Evolutionary conservation across 2,329 filamentous ascomycete species (phyloP), one percentile per base, ranked within the genome.

Genomic region (Fusarium denticulatum): DNA sequence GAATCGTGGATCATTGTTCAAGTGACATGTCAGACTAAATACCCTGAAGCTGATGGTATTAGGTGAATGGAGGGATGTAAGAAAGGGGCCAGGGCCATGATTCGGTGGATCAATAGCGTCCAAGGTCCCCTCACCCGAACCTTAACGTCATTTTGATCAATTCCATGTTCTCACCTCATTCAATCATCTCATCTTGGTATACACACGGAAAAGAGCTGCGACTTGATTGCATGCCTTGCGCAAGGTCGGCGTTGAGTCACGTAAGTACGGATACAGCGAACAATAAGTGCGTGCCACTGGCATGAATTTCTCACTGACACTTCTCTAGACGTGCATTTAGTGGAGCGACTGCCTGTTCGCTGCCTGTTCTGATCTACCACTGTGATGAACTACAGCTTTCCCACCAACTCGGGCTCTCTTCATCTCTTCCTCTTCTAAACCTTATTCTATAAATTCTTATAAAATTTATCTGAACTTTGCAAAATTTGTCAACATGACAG

Each of bases 281-380:
- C 11, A 28, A 22, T 22, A 22, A 24, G 5, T 28, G 22, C 13
- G 39, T 32, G 40, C 26, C 13, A 28, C 37, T n/a, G 13, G 43
- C 40, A 24, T 18, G 22, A 32, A 26, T 57, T n/a, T 13, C 30
- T 20, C 28, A 42, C 65, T 69, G 39, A 69, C 10, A 8, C 46
- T 53, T n/a, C 13, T 56, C 18, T 26, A 37, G 32, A 63, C 22
- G 24, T 62, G 36, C 15, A n/a, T 40, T 37, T 18, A 37, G 69
- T 72, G 69, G 69, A 73, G 46, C 64, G 56, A 60, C 67, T 72
- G 70, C 65, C 70, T 73, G 56, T 53, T 56, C 55, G 70, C 65
- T 72, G 70, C 70, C 70, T 72, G 70, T 28, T 65, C 59, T 47
- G 24, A 42, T 47, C 50, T 42, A 32, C 64, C 34, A 43, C 58